Base-by-base conservation (phyloP, 2,329 filamentous ascomycete species). In the Emmonsiellopsis sp. region DNA sequence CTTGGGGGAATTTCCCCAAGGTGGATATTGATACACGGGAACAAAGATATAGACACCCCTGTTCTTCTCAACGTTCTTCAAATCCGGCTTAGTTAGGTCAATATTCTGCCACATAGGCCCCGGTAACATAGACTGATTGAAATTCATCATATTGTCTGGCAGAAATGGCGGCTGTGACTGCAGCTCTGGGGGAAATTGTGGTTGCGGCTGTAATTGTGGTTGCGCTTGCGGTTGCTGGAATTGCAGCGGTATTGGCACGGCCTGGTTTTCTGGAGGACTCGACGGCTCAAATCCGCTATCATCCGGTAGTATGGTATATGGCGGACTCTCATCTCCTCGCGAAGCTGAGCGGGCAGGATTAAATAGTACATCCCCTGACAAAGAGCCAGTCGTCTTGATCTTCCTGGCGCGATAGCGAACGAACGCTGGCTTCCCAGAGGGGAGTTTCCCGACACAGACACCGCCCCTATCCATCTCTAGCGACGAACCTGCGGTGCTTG, bases 341-440 rank as follows among this genome's bases (percentile, higher is more conserved):
- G 35, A n/a, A n/a, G n/a, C 5, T 6, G 50, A 20, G n/a, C 15
- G 50, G 10, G 1, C 16, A 20, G 30, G 20, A 38, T 50, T 48
- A 48, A 43, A 41, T 51, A 57, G 51, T 0, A 46, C 48, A 34
- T 52, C 54, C 11, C 53, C 40, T 41, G 57, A 40, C 30, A 54
- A 44, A 6, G 43, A 20, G 1, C 46, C 38, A 3, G 51, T 32
- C 37, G 56, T 37, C 26, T 50, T 54, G 43, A 52, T 37, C 16
- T 55, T 57, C 37, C 46, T 47, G 16, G 56, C 49, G 10, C 54
- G 55, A 44, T 26, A 26, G 20, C 57, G 58, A 30, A 58, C 56
- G 32, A 59, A 59, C 32, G 53, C 58, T 7, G 50, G 37, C 42
- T 51, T 56, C 16, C 58, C 58, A 7, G 56, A 57, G 10, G 56